Evolutionary conservation across 2,329 filamentous ascomycete genomes (phyloP), one percentile per base, ranked within the genome.

Genomic region (Monosporascus sp.): DNA sequence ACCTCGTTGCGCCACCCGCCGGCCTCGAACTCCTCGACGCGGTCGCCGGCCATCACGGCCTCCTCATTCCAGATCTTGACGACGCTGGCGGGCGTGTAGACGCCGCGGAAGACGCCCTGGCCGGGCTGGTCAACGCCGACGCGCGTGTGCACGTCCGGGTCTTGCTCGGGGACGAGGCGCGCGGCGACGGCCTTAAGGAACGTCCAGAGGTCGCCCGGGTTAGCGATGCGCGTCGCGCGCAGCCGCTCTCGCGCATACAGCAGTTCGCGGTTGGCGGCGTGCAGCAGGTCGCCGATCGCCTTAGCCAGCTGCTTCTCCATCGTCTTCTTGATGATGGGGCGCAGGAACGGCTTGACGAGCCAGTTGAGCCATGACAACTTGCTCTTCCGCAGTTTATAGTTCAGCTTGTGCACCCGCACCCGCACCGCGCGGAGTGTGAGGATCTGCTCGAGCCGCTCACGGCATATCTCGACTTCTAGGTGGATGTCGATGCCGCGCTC

Each of bases 11-110:
- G 81, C 91, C 91, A 96, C 0, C 88, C 88, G 17, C 80, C 84
- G 47, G 75, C 75, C 52, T 85, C 81, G 64, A 84, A 85, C 58
- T 93, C 88, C 58, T 92, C 84, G 38, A 96, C 82, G 41, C 84
- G 79, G 69, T 95, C 88, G 20, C 78, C 78, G 0, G 89, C 90
- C 56, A 78, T 76, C 22, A 75, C 72, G 0, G 83, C 90, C 71
- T 96, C 88, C 58, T 91, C 86, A 59, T 93, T 83, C 90, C 90
- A 96, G n/a, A 96, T 70, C 72, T 89, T 91, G 49, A 94, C 88
- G 25, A 97, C 75, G 68, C 91, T 96, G 0, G 90, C 92, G 0
- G 93, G 93, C 1, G 93, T 87, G 72, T 96, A 97, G 2, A 90
- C 81, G 4, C 88, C 89, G 60, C 84, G 84, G 75, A 97, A 97